Base-by-base conservation (phyloP, 2,329 filamentous ascomycete genomes). In the Paradendryphiella salina region DNA sequence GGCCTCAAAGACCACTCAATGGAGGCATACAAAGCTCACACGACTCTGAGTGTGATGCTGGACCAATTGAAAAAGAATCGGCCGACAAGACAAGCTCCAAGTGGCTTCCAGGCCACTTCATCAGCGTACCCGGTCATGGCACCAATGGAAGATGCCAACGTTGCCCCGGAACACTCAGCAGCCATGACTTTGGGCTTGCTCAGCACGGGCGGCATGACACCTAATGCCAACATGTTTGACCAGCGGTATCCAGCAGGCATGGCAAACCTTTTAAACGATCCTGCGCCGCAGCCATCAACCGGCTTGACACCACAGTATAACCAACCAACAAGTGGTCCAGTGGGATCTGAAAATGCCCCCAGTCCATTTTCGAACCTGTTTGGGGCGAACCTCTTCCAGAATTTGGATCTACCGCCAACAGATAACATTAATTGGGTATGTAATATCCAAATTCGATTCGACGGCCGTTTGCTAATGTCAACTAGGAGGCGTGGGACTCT, bases 1-100 rank as follows among this genome's bases (percentile, higher is more conserved):
- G 84, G 84, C 8, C 78, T 91, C 9, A 83, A 85, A 3, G 87
- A 94, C 46, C 80, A 85, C 18, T 94, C 88, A 1, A 87, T 96
- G 76, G 93, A 97, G 61, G 90, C 92, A 0, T 92, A 86, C 76
- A 97, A 97, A 75, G 93, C 90, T 1, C 85, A 85, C 33, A 85
- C 84, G 34, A 82, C 93, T 18, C 78, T 97, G n/a, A 85, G 85
- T 17, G 85, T 96, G 43, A 91, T 97, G 83, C 76, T 97, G 36
- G 81, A 85, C 26, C 94, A 94, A 71, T 80, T 96, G 46, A 86
- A 82, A 63, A 76, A 75, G 48, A 77, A 81, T 8, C 67, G 64
- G 62, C 60, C 60, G n/a, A 47, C 56, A 13, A 57, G 64, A 21
- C 62, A 66, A 48, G 52, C 61, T 15, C 64, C 59, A 26, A 69